Conservation (phyloP, 2,329 filamentous ascomycete genomes). For the Cadophora sp. region DNA sequence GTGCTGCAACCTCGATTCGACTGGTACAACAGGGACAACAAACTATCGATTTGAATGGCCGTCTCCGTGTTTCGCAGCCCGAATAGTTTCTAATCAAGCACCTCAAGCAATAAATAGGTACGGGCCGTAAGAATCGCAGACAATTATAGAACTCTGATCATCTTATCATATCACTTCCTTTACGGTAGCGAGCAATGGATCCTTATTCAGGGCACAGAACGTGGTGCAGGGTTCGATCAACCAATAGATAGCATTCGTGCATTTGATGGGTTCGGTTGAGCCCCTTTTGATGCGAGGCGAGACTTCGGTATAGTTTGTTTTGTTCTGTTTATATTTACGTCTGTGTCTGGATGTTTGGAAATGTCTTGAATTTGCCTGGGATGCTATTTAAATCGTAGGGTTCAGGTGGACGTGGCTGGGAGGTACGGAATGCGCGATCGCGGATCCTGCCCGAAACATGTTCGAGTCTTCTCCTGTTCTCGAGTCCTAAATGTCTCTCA, state of each 20-base stretch:
- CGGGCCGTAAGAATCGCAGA: not conserved
- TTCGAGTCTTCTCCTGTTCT: not conserved
- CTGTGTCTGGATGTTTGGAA: not conserved
- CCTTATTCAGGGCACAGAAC: not conserved
- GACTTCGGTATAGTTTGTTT: not conserved
- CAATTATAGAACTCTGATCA: not conserved
- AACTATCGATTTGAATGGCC: not conserved
- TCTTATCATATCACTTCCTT: not conserved
- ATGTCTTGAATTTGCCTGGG: not conserved
- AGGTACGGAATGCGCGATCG: not conserved
- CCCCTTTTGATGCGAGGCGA: not conserved
- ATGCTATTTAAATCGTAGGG: not conserved
- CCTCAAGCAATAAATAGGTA: not conserved
- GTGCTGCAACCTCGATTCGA: not conserved
- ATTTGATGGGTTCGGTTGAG: slow-evolving; percentile 3
- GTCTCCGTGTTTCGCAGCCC: not conserved
- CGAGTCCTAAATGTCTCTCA: not conserved
- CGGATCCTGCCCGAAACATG: not conserved
- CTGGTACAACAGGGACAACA: not conserved
- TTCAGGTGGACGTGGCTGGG: not conserved
- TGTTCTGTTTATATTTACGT: not conserved
- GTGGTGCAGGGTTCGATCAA: not conserved
- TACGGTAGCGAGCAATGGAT: not conserved
- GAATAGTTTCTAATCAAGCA: not conserved
- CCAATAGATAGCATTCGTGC: slow-evolving; percentile 2